These are phyloP conservation scores for Clarireedia sp. DNA, from an alignment of 2,329 filamentous ascomycete genomes.

Conservation along the genomic window DNA sequence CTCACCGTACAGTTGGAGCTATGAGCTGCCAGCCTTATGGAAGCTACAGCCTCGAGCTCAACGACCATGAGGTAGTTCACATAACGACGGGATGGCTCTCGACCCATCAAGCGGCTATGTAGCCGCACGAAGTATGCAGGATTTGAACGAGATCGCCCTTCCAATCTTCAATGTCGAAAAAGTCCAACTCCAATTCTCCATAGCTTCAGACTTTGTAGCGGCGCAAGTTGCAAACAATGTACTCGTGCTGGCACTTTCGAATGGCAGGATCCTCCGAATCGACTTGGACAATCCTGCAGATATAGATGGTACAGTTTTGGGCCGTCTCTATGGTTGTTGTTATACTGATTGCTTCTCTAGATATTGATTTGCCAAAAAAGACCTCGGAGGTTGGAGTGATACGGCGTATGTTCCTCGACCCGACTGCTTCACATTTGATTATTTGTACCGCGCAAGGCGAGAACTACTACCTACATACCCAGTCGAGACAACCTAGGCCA, in stretches of 20 bases:
- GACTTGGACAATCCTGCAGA: conserved; percentile 90
- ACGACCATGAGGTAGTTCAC: conserved; percentile 25
- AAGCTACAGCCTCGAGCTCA: conserved; percentile 22
- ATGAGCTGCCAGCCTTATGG: conserved; percentile 18
- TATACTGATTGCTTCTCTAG: conserved; percentile 37
- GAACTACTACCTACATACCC: conserved; percentile 96
- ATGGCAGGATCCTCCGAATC: conserved; percentile 86
- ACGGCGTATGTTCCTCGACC: conserved; percentile 92
- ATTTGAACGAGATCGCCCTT: conserved; percentile 52
- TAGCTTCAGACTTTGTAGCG: conserved; percentile 91
- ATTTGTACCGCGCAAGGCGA: conserved; percentile 87
- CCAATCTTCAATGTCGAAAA: conserved; percentile 93
- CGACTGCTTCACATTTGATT: conserved; percentile 88
- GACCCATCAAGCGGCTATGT: conserved; percentile 65
- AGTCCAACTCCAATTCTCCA: conserved; percentile 88
- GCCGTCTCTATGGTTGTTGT: neutral
- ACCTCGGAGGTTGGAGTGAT: conserved; percentile 87
- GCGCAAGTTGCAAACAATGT: conserved; percentile 98
- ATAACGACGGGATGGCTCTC: conserved; percentile 52
- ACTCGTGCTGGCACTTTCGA: conserved; percentile 82
- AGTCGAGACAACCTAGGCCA: conserved; percentile 79
- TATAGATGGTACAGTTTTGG: conserved; percentile 62
- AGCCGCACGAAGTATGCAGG: conserved; percentile 52
- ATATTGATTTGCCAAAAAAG: conserved; percentile 95
- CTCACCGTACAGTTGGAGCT: conserved; percentile 7